Base-by-base conservation (phyloP, 768 basidiomycete genomes). In the Tylopilus subfusipes region DNA sequence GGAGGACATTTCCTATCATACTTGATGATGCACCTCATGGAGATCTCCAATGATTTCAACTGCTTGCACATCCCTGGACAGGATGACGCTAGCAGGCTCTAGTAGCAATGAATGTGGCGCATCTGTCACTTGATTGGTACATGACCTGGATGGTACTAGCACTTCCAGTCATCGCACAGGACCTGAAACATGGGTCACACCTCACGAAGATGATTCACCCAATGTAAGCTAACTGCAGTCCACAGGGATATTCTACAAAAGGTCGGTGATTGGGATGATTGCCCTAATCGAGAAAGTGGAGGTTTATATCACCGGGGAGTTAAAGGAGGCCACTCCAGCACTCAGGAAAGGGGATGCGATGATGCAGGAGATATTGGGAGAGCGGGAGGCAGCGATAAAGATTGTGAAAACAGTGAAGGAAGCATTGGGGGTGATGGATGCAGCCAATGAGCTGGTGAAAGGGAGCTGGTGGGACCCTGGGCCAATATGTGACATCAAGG, bases 1-100 rank as follows among this genome's bases (percentile, higher is more conserved):
- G 53, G 57, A 0, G 50, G 57, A 0, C 53, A 58, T 9, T 52
- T 55, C 3, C 8, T 52, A 0, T 52, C n/a, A 0, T 58, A 55
- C 14, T 25, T 22, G 0, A 52, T 36, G 0, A 47, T 58, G 46
- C 53, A 59, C 14, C 21, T 59, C 2, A 56, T 14, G 0, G 44
- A 54, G 33, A 7, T 54, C 0, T 3, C 25, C 3, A 16, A 21
- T 0, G 5, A 1, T 0, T 54, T 30, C 11, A 16, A 54, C 2
- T 6, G 6, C 2, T 27, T n/a, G 14, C 6, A 14, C 2, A 2
- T 22, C 13, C 22, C 40, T 22, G 11, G 14, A 7, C 2, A 42
- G 21, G 13, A 10, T 2, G 40, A 24, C 4, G 2, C 13, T 5
- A 39, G 2, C 38, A n/a, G n/a, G n/a, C 4, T 3, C 3, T 6